Percentiles rank a stretch among this genome's conserved stretches.
These are phyloP conservation scores for Cystobasidium ongulense DNA, from an alignment of 768 basidiomycete species.

Conservation along the genomic window DNA sequence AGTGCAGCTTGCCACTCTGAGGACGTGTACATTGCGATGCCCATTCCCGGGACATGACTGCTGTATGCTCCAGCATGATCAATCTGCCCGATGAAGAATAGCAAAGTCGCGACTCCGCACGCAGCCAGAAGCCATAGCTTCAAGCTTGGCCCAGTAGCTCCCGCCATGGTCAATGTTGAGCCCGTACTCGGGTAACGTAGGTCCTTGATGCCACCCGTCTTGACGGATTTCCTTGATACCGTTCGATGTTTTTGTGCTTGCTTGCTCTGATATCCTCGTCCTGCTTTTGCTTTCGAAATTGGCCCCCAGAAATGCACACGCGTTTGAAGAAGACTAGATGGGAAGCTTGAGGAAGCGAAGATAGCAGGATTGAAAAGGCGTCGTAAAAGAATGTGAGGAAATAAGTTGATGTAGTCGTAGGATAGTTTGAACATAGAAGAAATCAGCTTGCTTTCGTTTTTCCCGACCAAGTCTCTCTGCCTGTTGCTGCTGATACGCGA, in stretches of 20 bases:
- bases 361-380: background rate
- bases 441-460: too few relatives aligned
- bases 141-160: constrained; percentile 1
- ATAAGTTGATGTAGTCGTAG: background rate
- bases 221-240: background rate
- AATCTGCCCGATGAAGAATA: constrained; percentile 6
- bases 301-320: background rate
- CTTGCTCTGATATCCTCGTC: background rate
- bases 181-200: background rate
- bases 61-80: constrained; percentile 2
- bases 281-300: background rate
- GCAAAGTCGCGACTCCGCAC: constrained; percentile 6
- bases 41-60: background rate
- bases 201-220: constrained; percentile 1
- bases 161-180: background rate
- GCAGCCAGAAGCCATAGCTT: background rate
- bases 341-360: background rate
- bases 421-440: too few relatives aligned
- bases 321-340: background rate
- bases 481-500: too few relatives aligned
- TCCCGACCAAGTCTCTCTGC: too few relatives aligned
- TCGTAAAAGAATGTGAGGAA: background rate
- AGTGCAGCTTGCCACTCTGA: background rate
- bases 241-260: background rate
- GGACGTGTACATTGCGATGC: constrained; percentile 3